A percentile compares a stretch with the other conserved stretches of the same genome.
phyloP scores from a whole-genome alignment of 75 land plant species.

The Pinus tabuliformis region DNA sequence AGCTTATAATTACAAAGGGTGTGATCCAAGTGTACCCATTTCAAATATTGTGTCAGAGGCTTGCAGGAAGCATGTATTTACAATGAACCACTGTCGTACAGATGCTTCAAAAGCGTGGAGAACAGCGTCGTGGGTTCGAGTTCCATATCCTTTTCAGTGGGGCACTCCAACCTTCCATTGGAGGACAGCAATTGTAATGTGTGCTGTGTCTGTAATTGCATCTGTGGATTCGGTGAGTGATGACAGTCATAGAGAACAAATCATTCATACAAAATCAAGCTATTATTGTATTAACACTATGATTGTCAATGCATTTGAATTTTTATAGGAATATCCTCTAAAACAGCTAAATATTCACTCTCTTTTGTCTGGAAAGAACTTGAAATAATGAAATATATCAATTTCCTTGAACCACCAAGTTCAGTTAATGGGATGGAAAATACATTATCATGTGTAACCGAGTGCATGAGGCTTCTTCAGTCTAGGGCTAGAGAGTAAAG shows the following conservation, averaged over 20 bases:
- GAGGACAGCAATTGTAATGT: conserved; percentile 83
- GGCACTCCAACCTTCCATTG: conserved; percentile 83
- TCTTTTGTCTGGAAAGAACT: not conserved
- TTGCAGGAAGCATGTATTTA: conserved; percentile 71
- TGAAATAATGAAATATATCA: not conserved
- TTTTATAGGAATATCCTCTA: not conserved
- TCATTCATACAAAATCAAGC: not conserved
- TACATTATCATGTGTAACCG: not conserved
- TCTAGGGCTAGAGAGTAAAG: not conserved
- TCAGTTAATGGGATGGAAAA: not conserved
- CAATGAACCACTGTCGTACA: conserved; percentile 85
- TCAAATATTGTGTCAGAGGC: conserved; percentile 57
- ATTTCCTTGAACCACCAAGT: not conserved
- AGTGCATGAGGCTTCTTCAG: not conserved
- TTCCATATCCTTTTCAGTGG: conserved; percentile 99
- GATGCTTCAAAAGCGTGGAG: conserved; percentile 81
- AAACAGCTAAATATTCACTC: not conserved
- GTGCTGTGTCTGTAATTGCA: conserved; percentile 75
- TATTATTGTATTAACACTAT: not conserved
- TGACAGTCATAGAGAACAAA: not conserved
- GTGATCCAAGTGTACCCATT: conserved; percentile 61
- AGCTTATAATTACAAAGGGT: conserved; percentile 81
- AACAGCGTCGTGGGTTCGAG: conserved; percentile 83
- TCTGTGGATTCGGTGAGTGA: conserved; percentile 94
- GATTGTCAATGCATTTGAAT: not conserved